Conservation (phyloP, 2,329 filamentous ascomycete species). For the Bertia moriformis region DNA sequence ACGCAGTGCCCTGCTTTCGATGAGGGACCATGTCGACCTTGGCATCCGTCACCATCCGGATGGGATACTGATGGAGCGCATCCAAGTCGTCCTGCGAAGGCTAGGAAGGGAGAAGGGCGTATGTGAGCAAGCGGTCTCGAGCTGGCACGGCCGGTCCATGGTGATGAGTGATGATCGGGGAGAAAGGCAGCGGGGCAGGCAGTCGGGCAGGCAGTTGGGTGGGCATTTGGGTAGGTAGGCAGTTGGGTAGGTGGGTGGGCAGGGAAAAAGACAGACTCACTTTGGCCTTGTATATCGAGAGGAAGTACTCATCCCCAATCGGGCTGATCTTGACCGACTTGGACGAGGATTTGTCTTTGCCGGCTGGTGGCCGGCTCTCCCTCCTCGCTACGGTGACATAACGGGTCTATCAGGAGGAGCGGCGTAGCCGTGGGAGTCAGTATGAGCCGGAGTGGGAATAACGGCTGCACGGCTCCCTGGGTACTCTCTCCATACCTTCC, state of each 20-base stretch:
- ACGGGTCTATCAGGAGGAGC: conserved; percentile 19
- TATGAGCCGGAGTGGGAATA: no score
- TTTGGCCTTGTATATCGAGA: conserved; percentile 42
- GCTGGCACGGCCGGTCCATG: no score
- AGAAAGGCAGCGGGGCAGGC: conserved; percentile 2
- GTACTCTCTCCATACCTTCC: conserved; percentile 42
- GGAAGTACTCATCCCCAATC: conserved; percentile 24
- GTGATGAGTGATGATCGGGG: conserved; percentile 1
- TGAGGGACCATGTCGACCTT: conserved; percentile 43
- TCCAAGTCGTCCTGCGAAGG: conserved; percentile 39
- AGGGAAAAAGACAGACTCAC: conserved; percentile 22
- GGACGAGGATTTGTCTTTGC: conserved; percentile 4
- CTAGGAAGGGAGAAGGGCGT: conserved; percentile 2
- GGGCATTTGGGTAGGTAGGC: no score
- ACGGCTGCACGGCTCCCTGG: no score
- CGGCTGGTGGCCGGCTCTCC: neutral
- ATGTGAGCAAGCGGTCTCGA: neutral
- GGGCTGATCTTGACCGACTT: conserved; percentile 8
- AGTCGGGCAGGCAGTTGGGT: conserved; percentile 3
- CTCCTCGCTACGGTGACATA: neutral
- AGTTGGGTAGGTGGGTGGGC: no score
- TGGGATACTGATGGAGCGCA: conserved; percentile 34
- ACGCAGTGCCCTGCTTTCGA: conserved; percentile 42
- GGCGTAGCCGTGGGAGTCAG: no score
- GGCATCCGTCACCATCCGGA: conserved; percentile 37